Percentiles rank a stretch among this genome's conserved stretches.
Evolutionary conservation across 768 basidiomycete species (phyloP).

Genomic region (Boletellus ananas): DNA sequence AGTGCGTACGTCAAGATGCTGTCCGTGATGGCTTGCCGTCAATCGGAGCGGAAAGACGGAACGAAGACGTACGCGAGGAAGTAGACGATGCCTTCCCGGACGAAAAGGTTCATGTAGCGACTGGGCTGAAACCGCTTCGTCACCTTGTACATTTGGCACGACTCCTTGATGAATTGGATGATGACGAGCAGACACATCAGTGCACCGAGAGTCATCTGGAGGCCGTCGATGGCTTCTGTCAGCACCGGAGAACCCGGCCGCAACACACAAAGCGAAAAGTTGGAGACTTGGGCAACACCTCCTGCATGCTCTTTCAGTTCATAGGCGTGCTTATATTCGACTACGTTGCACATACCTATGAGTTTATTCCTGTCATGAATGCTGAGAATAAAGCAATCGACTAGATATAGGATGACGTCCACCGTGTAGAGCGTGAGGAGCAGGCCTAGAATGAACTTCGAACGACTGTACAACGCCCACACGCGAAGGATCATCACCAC

Average conservation of each 20-base stretch:
- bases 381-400: not conserved
- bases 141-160: not conserved
- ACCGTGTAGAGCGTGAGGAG: not conserved
- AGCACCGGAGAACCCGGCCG: not conserved
- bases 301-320: not conserved
- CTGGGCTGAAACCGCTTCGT: not conserved
- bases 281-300: not conserved
- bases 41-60: not conserved
- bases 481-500: conserved; percentile 3
- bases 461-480: conserved; percentile 1
- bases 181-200: not conserved
- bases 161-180: not conserved
- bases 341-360: not conserved
- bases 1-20: conserved; percentile 1
- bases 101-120: not conserved
- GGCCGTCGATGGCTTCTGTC: not conserved
- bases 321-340: not conserved
- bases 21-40: not conserved
- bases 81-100: not conserved
- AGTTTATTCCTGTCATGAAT: not conserved
- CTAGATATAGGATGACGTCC: not conserved
- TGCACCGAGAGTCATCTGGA: not conserved
- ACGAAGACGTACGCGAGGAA: not conserved
- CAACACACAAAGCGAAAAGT: not conserved
- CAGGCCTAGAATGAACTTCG: not conserved